Conservation (phyloP, 2,329 filamentous ascomycete genomes). For the Penicillium brasilianum region DNA sequence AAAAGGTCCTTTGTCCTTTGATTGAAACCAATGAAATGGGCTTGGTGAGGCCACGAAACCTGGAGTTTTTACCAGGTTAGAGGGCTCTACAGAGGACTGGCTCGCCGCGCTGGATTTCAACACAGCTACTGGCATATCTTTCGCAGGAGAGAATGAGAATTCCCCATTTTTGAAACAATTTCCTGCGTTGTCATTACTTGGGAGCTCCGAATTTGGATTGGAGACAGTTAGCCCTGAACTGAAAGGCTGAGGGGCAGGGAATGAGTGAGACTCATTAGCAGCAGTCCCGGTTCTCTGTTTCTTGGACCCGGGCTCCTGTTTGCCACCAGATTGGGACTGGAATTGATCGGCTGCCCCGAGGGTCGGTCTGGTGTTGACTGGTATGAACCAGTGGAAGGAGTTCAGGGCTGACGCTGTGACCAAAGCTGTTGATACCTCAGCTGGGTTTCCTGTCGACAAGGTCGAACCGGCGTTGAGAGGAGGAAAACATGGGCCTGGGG, state of each 20-base stretch:
- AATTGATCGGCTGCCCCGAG: too few species aligned
- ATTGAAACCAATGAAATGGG: background rate
- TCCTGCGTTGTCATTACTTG: background rate
- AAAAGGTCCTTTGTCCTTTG: too few species aligned
- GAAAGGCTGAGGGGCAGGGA: background rate
- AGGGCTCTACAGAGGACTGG: background rate
- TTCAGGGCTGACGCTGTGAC: too few species aligned
- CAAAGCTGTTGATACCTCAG: too few species aligned
- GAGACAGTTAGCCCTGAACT: background rate
- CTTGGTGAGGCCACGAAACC: background rate
- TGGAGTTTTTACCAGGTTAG: background rate
- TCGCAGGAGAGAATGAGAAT: background rate
- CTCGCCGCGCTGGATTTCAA: background rate
- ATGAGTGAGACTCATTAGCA: background rate
- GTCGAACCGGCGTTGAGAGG: background rate
- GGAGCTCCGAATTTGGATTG: too few species aligned
- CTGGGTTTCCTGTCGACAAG: background rate
- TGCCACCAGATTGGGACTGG: background rate
- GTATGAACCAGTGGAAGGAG: background rate
- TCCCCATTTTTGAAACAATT: too few species aligned
- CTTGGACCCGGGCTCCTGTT: background rate
- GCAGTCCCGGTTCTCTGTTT: background rate
- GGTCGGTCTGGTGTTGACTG: background rate
- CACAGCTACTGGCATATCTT: background rate
- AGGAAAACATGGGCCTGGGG: background rate